Evolutionary conservation across 139 green algal species (phyloP), one percentile per base, ranked within the genome.

Genomic region (Chlamydomonas sp.): DNA sequence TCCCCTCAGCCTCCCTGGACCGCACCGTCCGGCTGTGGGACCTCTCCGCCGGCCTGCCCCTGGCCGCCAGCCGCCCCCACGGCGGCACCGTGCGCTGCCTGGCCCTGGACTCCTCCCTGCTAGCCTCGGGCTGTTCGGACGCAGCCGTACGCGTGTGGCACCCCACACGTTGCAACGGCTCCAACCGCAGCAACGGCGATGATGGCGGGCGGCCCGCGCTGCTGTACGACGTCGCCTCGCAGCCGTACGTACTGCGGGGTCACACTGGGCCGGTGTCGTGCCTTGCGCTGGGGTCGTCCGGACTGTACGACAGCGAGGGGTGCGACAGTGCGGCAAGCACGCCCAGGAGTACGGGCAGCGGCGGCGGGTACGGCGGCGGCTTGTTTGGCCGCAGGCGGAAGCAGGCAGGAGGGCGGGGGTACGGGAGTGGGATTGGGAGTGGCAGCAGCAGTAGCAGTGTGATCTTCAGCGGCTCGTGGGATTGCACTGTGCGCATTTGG

Each of bases 21-120:
- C 88, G 90, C 64, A 96, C 91, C 1, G 92, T 97, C 7, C 90
- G 90, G 0, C 85, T 95, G 5, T 97, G 95, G 95, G 91, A 96
- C 91, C 86, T 97, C 4, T 20, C 60, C 4, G 74, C 88, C 7
- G 94, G 95, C 63, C 90, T 95, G 74, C 89, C 90, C 5, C 60
- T 96, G 60, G 90, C 85, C 10, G 81, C 74, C 78, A 95, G 87
- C 90, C 88, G 88, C 20, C 88, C 85, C 20, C 90, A 93, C 12
- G 89, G 85, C 12, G 93, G 94, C 87, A 95, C 89, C 4, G 94
- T 97, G 60, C 92, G 95, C 63, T 90, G 89, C 73, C 58, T 97
- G 2, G 93, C 94, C 0, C 76, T 95, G 0, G 93, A 95, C 82
- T 49, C 71, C 3, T 4, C 69, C 77, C 31, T 90, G 69, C 89